phyloP scores from a whole-genome alignment of 2,329 filamentous ascomycete species.

The Beauveria asiatica region DNA sequence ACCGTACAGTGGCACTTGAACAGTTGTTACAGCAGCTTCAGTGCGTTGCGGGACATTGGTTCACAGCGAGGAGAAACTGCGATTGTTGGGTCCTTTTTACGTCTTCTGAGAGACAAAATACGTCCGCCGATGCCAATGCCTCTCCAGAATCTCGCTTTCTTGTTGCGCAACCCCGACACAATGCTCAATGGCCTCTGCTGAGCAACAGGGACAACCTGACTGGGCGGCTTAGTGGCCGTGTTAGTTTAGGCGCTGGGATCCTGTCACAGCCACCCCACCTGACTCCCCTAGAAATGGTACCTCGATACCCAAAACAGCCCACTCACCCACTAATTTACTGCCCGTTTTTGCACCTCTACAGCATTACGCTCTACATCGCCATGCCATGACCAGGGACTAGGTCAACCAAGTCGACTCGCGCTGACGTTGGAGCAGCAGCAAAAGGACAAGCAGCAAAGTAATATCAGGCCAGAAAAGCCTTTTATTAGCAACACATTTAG shows the following conservation, averaged over 20 bases:
- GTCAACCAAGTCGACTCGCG: not conserved
- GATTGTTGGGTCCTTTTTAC: not conserved
- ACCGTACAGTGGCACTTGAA: not conserved
- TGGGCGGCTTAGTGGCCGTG: not conserved
- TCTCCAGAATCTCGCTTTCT: too few species aligned
- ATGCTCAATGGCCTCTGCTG: not conserved
- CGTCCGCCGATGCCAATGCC: not conserved
- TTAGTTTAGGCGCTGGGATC: not conserved
- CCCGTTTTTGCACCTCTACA: not conserved
- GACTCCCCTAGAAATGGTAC: not conserved
- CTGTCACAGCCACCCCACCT: not conserved
- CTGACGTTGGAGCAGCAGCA: slow-evolving; percentile 2
- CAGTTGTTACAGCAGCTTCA: not conserved
- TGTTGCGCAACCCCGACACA: too few species aligned
- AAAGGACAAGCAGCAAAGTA: not conserved
- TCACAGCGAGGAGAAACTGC: too few species aligned
- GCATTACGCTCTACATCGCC: not conserved
- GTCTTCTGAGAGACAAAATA: not conserved
- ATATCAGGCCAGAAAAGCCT: not conserved
- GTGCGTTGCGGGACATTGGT: too few species aligned
- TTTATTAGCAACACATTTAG: not conserved
- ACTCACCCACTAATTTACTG: not conserved
- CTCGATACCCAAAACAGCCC: not conserved
- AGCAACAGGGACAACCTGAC: slow-evolving; percentile 1
- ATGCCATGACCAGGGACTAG: not conserved